phyloP scores from a whole-genome alignment of 169 alveolate species.

The Plasmodium gonderi region DNA sequence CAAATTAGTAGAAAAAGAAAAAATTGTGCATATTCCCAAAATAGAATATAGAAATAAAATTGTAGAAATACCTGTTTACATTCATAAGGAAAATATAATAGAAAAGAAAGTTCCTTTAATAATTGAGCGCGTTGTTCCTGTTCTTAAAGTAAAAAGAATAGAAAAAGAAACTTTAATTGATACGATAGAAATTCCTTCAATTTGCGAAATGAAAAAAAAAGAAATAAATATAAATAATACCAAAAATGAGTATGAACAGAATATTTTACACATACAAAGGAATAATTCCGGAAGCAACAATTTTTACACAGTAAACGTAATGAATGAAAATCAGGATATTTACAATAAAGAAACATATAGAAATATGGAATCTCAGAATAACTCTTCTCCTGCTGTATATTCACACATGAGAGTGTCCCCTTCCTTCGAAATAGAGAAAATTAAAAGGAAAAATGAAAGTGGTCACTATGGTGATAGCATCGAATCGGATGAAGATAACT shows the following conservation, averaged over 20 bases:
- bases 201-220: slow-evolving; percentile 24
- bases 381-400: neutral
- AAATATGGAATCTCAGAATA: slow-evolving; percentile 18
- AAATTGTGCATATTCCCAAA: slow-evolving; percentile 70
- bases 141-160: slow-evolving; percentile 35
- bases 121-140: slow-evolving; percentile 69
- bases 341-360: slow-evolving; percentile 51
- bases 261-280: neutral
- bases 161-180: slow-evolving; percentile 57
- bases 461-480: neutral
- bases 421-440: neutral
- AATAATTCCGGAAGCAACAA: neutral
- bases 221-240: neutral
- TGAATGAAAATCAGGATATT: slow-evolving; percentile 1
- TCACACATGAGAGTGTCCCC: neutral
- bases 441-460: neutral
- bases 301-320: neutral
- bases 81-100: slow-evolving; percentile 72
- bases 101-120: slow-evolving; percentile 68
- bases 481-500: slow-evolving; percentile 7
- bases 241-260: neutral
- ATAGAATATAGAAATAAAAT: slow-evolving; percentile 73
- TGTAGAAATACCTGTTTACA: slow-evolving; percentile 68
- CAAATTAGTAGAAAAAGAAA: slow-evolving; percentile 62
- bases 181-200: slow-evolving; percentile 48